Base-by-base conservation (phyloP, 768 basidiomycete genomes). In the Peribolospora kevripleyi region DNA sequence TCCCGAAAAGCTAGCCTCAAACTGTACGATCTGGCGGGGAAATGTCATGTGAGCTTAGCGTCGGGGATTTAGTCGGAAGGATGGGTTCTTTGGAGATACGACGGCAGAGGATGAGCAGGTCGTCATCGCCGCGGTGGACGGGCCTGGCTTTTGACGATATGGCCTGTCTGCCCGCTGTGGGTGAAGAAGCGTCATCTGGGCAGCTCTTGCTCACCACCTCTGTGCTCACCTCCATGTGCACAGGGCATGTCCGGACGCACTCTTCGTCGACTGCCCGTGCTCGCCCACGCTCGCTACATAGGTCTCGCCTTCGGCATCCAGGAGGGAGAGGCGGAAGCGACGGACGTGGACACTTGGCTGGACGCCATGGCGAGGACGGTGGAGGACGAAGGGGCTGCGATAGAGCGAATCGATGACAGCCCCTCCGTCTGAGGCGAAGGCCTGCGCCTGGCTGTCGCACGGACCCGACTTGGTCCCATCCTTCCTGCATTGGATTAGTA, bases 231-330 rank as follows among this genome's bases (percentile, higher is more conserved):
- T 51, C 47, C 14, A 45, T 51, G 45, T 42, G 66, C 66, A 13
- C 79, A 86, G 65, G 75, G 75, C n/a, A 78, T 97, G 73, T 93
- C 90, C 11, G 93, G 93, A 10, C 80, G 93, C 42, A 80, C 84
- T 1, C 73, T 98, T 9, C 78, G 93, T 9, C 78, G 88, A 6
- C 72, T 98, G n/a, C 93, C 93, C 3, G 86, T 97, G 49, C 76
- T 97, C 14, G 85, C 90, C 2, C 77, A 93, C 49, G 85, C 91
- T 4, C 74, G 77, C 6, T 80, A 86, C 64, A 79, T 95, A 51
- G 75, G 60, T 36, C 36, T 54, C n/a, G 48, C 54, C 41, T 42
- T 53, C 14, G 46, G 47, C 48, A 50, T 50, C 42, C 47, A 53
- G 25, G 50, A 55, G 52, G 8, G 48, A 9, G 61, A 56, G 47